Evolutionary conservation across 345 rosid species (phyloP), one percentile per base, ranked within the genome.

Genomic region (Nasturtium officinale): DNA sequence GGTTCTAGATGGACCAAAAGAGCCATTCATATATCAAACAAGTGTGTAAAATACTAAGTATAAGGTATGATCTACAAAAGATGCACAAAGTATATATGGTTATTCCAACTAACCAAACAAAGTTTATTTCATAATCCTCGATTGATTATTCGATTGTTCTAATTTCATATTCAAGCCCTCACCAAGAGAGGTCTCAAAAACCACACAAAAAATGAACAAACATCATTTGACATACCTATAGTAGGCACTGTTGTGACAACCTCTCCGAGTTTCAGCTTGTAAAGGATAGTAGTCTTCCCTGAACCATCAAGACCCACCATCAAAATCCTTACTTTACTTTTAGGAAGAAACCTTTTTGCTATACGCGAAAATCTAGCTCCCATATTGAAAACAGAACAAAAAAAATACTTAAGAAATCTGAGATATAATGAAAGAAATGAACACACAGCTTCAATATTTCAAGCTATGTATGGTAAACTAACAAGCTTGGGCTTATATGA

Each of bases 241-340:
- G 93, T 91, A 38, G 93, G 87, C 5, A 64, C 59, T 5, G 91
- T 84, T 30, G 82, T 72, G 47, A 89, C 84, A n/a, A 80, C 56
- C 5, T 85, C 85, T 37, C 97, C 96, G 9, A 87, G 87, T 80
- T 81, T 87, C 11, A 89, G 82, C 82, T 83, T 89, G 83, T 77
- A 86, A 51, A 91, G 83, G 72, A 89, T 83, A 58, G 89, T 84
- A 56, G 96, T 82, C 77, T 89, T 89, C 65, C 96, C 90, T 1
- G 92, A 88, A 72, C 72, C 83, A 71, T 88, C 90, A 65, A 89
- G 95, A 72, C 92, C 92, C 17, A 88, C 83, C 95, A 85, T 89
- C 61, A 87, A 68, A 43, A 87, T 79, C 74, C 83, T 84, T 45
- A 78, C 60, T 70, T 37, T 75, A 3, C 38, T 52, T 71, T 64